A percentile compares a stretch with the other conserved stretches of the same genome.
phyloP scores from a whole-genome alignment of 352 stramenopile species.

The Phytophthora constricta region DNA sequence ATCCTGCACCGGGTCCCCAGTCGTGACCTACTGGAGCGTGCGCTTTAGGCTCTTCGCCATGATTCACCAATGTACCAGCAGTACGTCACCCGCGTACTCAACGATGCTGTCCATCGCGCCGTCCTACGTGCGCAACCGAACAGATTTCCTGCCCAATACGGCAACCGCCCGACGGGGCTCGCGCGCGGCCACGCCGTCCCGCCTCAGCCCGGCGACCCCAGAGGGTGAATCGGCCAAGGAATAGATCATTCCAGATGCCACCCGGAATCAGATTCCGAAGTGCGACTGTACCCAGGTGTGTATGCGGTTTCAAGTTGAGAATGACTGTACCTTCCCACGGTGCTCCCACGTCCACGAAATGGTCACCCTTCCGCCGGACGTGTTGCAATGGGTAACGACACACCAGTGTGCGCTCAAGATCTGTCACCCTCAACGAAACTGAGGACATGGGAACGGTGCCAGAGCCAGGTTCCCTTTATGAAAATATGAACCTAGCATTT shows the following conservation, averaged over 20 bases:
- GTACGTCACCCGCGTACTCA: neutral
- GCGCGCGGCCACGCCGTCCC: no score
- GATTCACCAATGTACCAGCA: no score
- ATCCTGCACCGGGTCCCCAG: neutral
- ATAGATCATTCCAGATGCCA: no score
- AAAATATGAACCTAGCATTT: neutral
- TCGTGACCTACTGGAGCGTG: neutral
- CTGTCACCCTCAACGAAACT: constrained; percentile 1
- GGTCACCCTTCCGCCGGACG: no score
- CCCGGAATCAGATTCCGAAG: constrained; percentile 3
- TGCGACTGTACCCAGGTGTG: constrained; percentile 5
- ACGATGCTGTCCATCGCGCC: neutral
- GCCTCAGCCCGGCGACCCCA: neutral
- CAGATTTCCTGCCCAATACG: no score
- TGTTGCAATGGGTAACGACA: constrained; percentile 4
- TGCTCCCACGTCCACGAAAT: no score
- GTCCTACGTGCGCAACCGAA: no score
- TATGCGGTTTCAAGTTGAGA: constrained; percentile 1
- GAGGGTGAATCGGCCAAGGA: neutral
- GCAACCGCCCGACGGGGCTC: no score
- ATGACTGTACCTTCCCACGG: no score
- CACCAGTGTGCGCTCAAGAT: constrained; percentile 2
- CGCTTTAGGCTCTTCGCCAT: neutral
- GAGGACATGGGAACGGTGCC: neutral
- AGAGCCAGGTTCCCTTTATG: neutral